Conservation (phyloP, 2,329 filamentous ascomycete species). For the Colletotrichum plurivorum region DNA sequence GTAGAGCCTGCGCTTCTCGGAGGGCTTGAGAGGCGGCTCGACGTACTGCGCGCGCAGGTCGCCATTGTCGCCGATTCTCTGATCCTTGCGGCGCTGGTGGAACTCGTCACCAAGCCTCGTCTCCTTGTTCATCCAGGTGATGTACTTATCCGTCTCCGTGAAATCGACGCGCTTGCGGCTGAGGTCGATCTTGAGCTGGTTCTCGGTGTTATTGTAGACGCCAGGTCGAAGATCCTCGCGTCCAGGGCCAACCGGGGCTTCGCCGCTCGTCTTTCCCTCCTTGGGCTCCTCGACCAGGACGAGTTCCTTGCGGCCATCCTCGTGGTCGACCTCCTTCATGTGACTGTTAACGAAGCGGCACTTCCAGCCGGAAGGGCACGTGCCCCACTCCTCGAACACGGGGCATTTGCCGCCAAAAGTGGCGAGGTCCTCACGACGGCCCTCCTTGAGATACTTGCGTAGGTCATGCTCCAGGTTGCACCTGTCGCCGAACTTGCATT, state of each 20-base stretch:
- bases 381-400: constrained; percentile 81
- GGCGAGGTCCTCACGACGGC: constrained; percentile 83
- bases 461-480: constrained; percentile 90
- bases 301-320: constrained; percentile 87
- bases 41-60: constrained; percentile 85
- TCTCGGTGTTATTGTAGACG: constrained; percentile 81
- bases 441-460: constrained; percentile 85
- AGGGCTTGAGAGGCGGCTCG: constrained; percentile 90
- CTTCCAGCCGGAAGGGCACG: constrained; percentile 90
- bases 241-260: constrained; percentile 53
- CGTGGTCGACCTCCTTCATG: constrained; percentile 82
- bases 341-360: constrained; percentile 93
- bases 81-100: constrained; percentile 57
- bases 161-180: constrained; percentile 80
- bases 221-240: constrained; percentile 70
- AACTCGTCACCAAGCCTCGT: constrained; percentile 54
- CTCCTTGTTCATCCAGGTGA: constrained; percentile 82
- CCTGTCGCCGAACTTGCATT: constrained; percentile 83
- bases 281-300: constrained; percentile 70
- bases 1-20: constrained; percentile 94
- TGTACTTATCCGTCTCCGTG: constrained; percentile 81
- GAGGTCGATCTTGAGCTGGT: constrained; percentile 80
- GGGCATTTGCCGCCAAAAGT: constrained; percentile 86
- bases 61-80: constrained; percentile 62
- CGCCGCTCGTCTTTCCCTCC: constrained; percentile 51